Evolutionary conservation across 139 green algal genomes (phyloP), one percentile per base, ranked within the genome.

Genomic region (Tetraselmis chui): DNA sequence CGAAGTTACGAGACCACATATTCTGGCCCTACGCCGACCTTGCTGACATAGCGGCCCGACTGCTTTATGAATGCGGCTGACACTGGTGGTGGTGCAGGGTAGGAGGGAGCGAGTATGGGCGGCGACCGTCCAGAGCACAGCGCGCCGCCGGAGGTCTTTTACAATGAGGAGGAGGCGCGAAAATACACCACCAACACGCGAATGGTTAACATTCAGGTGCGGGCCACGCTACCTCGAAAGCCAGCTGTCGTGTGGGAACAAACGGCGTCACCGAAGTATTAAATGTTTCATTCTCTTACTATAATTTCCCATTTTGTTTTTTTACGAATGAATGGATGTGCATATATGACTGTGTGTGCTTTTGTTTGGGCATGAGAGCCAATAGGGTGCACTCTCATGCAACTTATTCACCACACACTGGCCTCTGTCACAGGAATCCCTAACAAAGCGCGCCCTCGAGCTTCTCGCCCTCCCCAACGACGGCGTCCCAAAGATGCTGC

Each of bases 131-230:
- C 97, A 0, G 97, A 99, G 89, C 91, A 94, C 45, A 89, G 87
- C 5, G 93, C 89, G 5, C 97, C 97, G 0, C 93, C 97, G 1
- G 95, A 99, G 30, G 88, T 98, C 11, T 99, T 97, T 75, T 99
- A 99, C 90, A 95, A 97, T 84, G 93, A 97, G 29, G 88, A 89
- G 0, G 97, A 99, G 79, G 95, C 97, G 1, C 80, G 86, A 23
- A 99, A 99, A 82, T 99, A 99, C 86, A 99, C 96, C 0, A 93
- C 91, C 30, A 97, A 96, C 81, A 95, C 88, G 32, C 90, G 95
- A 2, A 97, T 98, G 78, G 90, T 96, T 18, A 82, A 90, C 11
- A 97, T 98, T 77, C 94, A 97, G 86, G 89, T 87, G 32, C 26
- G 32, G 28, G 28, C n/a, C 59, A 83, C 32, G n/a, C 59, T 75